Evolutionary conservation across 2,329 filamentous ascomycete genomes (phyloP).

Genomic region (Ceratocystis alfenasii): DNA sequence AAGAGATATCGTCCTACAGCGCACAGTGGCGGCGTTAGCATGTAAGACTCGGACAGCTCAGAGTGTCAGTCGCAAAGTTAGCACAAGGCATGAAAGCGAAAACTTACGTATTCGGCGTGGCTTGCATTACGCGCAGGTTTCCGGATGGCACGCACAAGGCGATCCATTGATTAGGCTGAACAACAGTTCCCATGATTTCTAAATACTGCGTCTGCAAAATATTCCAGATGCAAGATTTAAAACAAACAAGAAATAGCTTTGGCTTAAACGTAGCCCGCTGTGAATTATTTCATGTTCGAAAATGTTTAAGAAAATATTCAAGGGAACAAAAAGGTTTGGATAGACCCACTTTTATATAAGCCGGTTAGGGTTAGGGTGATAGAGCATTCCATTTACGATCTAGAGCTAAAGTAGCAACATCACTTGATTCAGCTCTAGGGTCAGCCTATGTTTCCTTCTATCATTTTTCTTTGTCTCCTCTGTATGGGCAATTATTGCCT

Average conservation of each 20-base stretch:
- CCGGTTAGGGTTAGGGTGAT: not conserved
- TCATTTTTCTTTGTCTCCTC: not conserved
- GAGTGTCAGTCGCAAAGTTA: slow-evolving; percentile 11
- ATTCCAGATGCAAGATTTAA: not conserved
- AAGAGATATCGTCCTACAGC: slow-evolving; percentile 62
- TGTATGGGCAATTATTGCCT: not conserved
- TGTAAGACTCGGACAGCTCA: not conserved
- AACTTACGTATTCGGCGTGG: slow-evolving; percentile 47
- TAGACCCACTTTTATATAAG: not conserved
- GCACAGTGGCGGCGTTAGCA: slow-evolving; percentile 10
- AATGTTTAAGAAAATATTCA: slow-evolving; percentile 10
- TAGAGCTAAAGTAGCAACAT: too few species aligned
- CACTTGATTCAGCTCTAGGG: not conserved
- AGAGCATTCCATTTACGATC: too few species aligned
- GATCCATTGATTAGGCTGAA: slow-evolving; percentile 50
- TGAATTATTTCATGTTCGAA: not conserved
- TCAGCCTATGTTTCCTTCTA: not conserved
- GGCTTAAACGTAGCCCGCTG: not conserved
- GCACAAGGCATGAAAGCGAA: slow-evolving; percentile 6
- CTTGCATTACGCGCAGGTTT: slow-evolving; percentile 44
- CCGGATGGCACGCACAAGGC: slow-evolving; percentile 49
- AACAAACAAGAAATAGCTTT: not conserved
- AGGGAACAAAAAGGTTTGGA: not conserved
- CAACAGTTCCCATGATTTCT: slow-evolving; percentile 33
- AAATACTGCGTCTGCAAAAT: not conserved